Evolutionary conservation across 2,329 filamentous ascomycete species (phyloP).

Genomic region (Phoma sp.): DNA sequence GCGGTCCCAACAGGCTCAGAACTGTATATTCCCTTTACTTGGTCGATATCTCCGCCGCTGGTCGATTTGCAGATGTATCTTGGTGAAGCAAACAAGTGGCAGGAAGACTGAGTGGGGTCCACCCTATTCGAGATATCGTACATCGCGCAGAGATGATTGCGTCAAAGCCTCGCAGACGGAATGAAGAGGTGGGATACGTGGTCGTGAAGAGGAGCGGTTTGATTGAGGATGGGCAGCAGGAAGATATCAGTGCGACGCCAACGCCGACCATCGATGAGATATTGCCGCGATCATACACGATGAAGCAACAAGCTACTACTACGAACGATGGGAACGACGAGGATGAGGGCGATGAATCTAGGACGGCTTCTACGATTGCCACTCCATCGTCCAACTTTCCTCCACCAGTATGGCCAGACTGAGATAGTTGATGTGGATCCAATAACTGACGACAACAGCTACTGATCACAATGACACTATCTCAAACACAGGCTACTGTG

Average conservation of each 20-base stretch:
- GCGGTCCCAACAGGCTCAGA: constrained; percentile 45
- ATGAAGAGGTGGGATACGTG: constrained; percentile 36
- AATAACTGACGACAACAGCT: constrained; percentile 31
- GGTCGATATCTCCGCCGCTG: constrained; percentile 21
- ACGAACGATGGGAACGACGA: constrained; percentile 5
- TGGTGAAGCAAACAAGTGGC: constrained; percentile 37
- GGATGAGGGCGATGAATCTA: constrained; percentile 19
- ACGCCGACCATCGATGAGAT: constrained; percentile 27
- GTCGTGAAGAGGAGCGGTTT: constrained; percentile 34
- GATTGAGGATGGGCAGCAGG: constrained; percentile 20
- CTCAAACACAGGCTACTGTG: constrained; percentile 19
- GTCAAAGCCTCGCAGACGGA: constrained; percentile 28
- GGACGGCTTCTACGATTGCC: constrained; percentile 24
- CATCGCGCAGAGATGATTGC: constrained; percentile 39
- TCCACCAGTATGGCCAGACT: constrained; percentile 29
- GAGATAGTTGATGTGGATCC: neutral
- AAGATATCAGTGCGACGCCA: constrained; percentile 19
- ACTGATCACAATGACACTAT: constrained; percentile 31
- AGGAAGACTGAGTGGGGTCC: constrained; percentile 44
- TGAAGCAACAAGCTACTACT: constrained; percentile 20
- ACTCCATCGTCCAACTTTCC: constrained; percentile 13
- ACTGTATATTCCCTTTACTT: constrained; percentile 25
- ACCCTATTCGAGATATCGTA: constrained; percentile 29
- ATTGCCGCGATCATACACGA: constrained; percentile 20
- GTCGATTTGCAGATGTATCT: constrained; percentile 45